Evolutionary conservation across 225 moss, liverwort and hornwort genomes (phyloP), one percentile per base, ranked within the genome.

Genomic region (Pseudisothecium myosuroides): DNA sequence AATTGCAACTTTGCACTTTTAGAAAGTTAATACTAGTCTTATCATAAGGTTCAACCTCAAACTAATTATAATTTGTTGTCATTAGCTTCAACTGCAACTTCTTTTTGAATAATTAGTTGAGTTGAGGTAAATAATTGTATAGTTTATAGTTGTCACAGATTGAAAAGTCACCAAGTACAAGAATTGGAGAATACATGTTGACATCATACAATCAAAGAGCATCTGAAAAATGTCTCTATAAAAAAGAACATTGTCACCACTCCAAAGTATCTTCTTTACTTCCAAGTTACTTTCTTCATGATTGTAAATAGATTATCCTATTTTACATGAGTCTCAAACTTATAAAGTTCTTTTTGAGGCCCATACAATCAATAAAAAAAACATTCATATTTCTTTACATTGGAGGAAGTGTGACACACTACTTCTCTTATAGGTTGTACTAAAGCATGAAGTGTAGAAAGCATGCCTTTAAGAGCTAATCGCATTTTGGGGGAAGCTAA

Each of bases 81-180:
- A 52, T 37, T 15, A 54, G 10, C 3, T 15, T 2, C 3, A 54
- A 24, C 4, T 23, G 7, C 3, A 16, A 77, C 24, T 15, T 34
- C 3, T 36, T 54, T 54, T 0, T 55, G 1, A 9, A 55, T 4
- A 24, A 55, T 78, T 4, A 0, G 0, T 37, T 1, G 0, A 55
- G 3, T 0, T 2, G 2, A 16, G 8, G 9, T 24, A 15, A 26
- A 55, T 55, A n/a, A 11, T 37, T 26, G 4, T 55, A 55, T n/a
- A n/a, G 2, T 78, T 52, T 37, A 55, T 8, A 34, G 0, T 32
- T 37, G 24, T 37, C 0, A 1, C 4, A 24, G 2, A 26, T 54
- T 78, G 11, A 78, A 78, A 55, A 26, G 37, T 77, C 15, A 36
- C 8, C 4, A 24, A 15, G 15, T 55, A 55, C 7, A 37, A 26